Conservation (phyloP, 495 filamentous ascomycete genomes). For the Annulohypoxylon maeteangense region DNA sequence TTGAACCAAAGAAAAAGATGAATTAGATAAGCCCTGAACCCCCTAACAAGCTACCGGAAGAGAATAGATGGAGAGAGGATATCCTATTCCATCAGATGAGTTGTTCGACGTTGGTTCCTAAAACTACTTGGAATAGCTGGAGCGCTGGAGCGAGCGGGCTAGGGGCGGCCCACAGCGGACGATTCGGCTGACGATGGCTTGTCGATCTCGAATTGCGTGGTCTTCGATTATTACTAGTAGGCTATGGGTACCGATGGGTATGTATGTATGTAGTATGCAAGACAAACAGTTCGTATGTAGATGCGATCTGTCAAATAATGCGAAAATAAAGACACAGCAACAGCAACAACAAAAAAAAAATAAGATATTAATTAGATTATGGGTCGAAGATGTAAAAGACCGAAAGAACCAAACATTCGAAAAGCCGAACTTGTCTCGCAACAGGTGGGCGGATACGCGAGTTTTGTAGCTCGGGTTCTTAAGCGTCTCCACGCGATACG, state of each 20-base stretch:
- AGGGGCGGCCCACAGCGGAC: slow-evolving; percentile 36
- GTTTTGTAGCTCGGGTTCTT: slow-evolving; percentile 49
- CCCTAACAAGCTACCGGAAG: slow-evolving; percentile 4
- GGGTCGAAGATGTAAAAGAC: slow-evolving; percentile 29
- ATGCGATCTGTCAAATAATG: slow-evolving; percentile 16
- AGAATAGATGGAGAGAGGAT: slow-evolving; percentile 1
- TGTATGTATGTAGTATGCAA: slow-evolving; percentile 6
- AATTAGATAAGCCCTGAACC: slow-evolving; percentile 8
- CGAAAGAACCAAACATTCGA: slow-evolving; percentile 5
- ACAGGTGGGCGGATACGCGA: slow-evolving; percentile 45
- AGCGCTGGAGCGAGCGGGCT: slow-evolving; percentile 14
- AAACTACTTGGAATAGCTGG: slow-evolving; percentile 20
- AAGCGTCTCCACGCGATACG: slow-evolving; percentile 49
- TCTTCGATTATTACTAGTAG: slow-evolving; percentile 24
- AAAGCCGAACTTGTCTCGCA: slow-evolving; percentile 35
- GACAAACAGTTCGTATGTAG: slow-evolving; percentile 20
- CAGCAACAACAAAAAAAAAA: slow-evolving; percentile 12
- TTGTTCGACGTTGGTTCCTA: slow-evolving; percentile 18
- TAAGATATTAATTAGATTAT: slow-evolving; percentile 26
- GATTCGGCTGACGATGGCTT: slow-evolving; percentile 23
- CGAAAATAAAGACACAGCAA: slow-evolving; percentile 12
- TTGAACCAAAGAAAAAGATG: slow-evolving; percentile 21
- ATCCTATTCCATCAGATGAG: slow-evolving; percentile 39
- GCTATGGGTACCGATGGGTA: neutral
- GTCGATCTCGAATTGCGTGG: slow-evolving; percentile 22